Evolutionary conservation across 352 stramenopile species (phyloP).

Genomic region (Pilasporangium apinafurcum): DNA sequence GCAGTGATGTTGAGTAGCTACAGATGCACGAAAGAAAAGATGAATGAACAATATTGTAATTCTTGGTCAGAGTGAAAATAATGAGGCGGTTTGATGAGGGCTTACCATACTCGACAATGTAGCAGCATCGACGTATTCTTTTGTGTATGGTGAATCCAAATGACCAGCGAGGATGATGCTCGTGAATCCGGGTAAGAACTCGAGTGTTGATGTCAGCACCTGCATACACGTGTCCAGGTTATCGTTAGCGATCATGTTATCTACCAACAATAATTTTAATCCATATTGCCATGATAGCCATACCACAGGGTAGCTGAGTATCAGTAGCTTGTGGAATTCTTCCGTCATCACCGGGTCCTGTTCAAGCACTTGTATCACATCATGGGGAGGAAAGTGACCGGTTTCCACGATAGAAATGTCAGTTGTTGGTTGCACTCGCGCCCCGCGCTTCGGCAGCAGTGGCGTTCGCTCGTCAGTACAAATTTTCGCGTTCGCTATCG

Average conservation of each 20-base stretch:
- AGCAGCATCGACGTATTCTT: slow-evolving; percentile 51
- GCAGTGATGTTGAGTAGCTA: slow-evolving; percentile 71
- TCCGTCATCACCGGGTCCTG: slow-evolving; percentile 7
- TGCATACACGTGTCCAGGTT: neutral
- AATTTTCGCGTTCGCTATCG: too few species aligned
- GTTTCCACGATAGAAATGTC: too few species aligned
- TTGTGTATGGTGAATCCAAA: slow-evolving; percentile 42
- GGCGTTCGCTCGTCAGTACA: too few species aligned
- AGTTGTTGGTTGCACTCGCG: too few species aligned
- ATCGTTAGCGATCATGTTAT: too few species aligned
- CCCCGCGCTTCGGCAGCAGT: too few species aligned
- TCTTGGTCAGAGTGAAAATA: too few species aligned
- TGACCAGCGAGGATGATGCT: slow-evolving; percentile 54
- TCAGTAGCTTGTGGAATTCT: slow-evolving; percentile 13
- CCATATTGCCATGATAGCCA: neutral
- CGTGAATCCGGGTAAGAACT: slow-evolving; percentile 45
- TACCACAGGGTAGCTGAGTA: slow-evolving; percentile 18
- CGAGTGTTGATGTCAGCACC: slow-evolving; percentile 30
- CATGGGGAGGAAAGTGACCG: too few species aligned
- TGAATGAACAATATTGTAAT: too few species aligned
- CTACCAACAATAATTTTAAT: slow-evolving; percentile 5
- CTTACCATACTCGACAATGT: slow-evolving; percentile 45
- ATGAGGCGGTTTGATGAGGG: neutral
- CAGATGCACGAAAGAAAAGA: neutral
- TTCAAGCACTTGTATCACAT: too few species aligned